phyloP scores from a whole-genome alignment of 2,329 filamentous ascomycete genomes.

The Neodidymelliopsis sp. region DNA sequence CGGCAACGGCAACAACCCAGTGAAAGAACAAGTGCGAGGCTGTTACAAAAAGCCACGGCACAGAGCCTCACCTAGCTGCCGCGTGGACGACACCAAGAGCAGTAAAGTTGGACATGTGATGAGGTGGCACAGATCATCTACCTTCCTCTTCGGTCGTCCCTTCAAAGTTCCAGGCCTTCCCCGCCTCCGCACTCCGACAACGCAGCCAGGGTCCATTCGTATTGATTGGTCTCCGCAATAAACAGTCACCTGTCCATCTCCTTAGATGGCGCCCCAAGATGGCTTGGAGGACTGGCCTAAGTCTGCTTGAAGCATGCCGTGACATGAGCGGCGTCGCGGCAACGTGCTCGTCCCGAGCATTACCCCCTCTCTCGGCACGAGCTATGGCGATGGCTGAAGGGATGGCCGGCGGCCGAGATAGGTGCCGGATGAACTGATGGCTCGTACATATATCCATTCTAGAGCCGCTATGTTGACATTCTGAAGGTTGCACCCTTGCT shows the following conservation, averaged over 20 bases:
- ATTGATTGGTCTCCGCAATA: constrained; percentile 12
- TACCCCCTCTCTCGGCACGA: constrained; percentile 11
- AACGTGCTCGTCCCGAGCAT: constrained; percentile 11
- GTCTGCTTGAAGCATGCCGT: constrained; percentile 1
- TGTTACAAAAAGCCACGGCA: no score
- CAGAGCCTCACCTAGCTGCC: neutral
- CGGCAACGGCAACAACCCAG: no score
- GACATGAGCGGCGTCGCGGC: constrained; percentile 6
- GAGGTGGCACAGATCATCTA: neutral
- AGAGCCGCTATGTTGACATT: neutral
- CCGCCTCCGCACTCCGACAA: constrained; percentile 16
- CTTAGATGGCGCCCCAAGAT: constrained; percentile 1
- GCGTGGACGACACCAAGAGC: neutral
- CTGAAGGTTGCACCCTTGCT: neutral
- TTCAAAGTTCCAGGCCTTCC: constrained; percentile 7
- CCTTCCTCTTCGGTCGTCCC: no score
- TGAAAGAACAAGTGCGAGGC: no score
- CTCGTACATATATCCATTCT: constrained; percentile 4
- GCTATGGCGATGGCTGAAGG: constrained; percentile 11
- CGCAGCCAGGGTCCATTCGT: constrained; percentile 15
- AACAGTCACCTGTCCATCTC: constrained; percentile 9
- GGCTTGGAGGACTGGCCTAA: constrained; percentile 4
- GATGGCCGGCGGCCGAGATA: constrained; percentile 3
- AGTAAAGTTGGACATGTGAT: neutral
- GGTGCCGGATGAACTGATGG: neutral